phyloP scores from a whole-genome alignment of 2,329 filamentous ascomycete genomes.

The Arachnopeziza araneosa region DNA sequence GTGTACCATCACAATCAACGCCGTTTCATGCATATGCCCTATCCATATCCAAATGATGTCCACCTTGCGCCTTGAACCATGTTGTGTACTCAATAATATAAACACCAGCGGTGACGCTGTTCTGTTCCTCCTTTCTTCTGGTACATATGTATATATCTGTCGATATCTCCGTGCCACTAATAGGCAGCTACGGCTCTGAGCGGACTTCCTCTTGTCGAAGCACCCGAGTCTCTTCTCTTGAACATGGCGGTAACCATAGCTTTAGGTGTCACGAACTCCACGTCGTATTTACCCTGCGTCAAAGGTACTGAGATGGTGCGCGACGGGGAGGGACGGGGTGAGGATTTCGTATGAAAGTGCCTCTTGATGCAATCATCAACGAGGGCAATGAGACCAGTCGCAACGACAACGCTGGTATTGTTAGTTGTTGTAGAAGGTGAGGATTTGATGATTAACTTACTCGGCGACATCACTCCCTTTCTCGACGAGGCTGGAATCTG shows the following conservation, averaged over 20 bases:
- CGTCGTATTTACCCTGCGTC: slow-evolving; percentile 35
- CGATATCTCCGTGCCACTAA: neutral
- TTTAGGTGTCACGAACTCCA: slow-evolving; percentile 58
- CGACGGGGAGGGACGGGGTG: slow-evolving; percentile 27
- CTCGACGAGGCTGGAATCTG: slow-evolving; percentile 60
- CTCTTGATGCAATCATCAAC: slow-evolving; percentile 85
- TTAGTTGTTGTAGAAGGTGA: slow-evolving; percentile 2
- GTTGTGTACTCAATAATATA: neutral
- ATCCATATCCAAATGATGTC: no score
- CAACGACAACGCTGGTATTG: slow-evolving; percentile 66
- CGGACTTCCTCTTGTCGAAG: slow-evolving; percentile 15
- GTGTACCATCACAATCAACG: no score
- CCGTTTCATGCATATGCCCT: no score
- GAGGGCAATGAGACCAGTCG: slow-evolving; percentile 76
- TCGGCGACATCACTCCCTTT: slow-evolving; percentile 77
- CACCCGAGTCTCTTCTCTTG: slow-evolving; percentile 39
- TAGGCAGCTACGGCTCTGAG: slow-evolving; percentile 5
- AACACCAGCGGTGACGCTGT: neutral
- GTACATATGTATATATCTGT: neutral
- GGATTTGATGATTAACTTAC: slow-evolving; percentile 47
- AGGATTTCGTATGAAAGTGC: slow-evolving; percentile 21
- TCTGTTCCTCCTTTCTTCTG: neutral
- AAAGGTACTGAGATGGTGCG: slow-evolving; percentile 47
- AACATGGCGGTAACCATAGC: slow-evolving; percentile 60
- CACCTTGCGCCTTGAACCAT: no score